Conservation (phyloP, 495 filamentous ascomycete species). For the Penicillium bialowiezense region DNA sequence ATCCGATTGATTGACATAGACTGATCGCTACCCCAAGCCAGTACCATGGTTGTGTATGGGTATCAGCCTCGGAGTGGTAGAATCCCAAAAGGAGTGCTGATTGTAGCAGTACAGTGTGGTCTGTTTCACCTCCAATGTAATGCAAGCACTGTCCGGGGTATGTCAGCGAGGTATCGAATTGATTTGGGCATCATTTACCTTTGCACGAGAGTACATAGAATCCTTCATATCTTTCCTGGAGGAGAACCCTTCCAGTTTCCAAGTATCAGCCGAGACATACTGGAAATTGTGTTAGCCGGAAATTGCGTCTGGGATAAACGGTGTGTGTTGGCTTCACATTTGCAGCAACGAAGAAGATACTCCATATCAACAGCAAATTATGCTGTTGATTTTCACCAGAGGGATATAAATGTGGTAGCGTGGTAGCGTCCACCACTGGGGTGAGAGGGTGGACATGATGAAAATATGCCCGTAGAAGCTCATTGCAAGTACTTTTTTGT, state of each 20-base stretch:
- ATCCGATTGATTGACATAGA: constrained; percentile 31
- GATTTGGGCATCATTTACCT: constrained; percentile 14
- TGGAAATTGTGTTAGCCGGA: constrained; percentile 12
- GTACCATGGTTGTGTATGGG: constrained; percentile 35
- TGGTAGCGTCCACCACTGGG: constrained; percentile 35
- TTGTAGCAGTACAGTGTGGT: constrained; percentile 38
- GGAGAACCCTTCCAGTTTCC: constrained; percentile 27
- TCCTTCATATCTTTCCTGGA: constrained; percentile 37
- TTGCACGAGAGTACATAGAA: constrained; percentile 37
- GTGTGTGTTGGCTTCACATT: constrained; percentile 25
- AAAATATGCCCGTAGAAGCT: constrained; percentile 32
- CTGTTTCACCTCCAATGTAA: constrained; percentile 28
- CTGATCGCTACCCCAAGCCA: constrained; percentile 37
- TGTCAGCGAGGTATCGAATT: background rate
- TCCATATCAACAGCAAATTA: constrained; percentile 39
- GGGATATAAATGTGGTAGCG: constrained; percentile 24
- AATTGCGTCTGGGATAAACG: too few relatives aligned
- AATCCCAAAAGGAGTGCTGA: constrained; percentile 38
- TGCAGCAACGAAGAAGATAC: constrained; percentile 37
- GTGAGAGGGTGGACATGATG: constrained; percentile 39
- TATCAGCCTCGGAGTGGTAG: constrained; percentile 37
- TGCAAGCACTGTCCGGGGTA: constrained; percentile 41
- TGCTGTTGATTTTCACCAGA: constrained; percentile 21
- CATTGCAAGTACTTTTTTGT: constrained; percentile 15
- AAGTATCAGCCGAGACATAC: constrained; percentile 21